Evolutionary conservation across 2,329 filamentous ascomycete genomes (phyloP).

Genomic region (Thelonectria olida): DNA sequence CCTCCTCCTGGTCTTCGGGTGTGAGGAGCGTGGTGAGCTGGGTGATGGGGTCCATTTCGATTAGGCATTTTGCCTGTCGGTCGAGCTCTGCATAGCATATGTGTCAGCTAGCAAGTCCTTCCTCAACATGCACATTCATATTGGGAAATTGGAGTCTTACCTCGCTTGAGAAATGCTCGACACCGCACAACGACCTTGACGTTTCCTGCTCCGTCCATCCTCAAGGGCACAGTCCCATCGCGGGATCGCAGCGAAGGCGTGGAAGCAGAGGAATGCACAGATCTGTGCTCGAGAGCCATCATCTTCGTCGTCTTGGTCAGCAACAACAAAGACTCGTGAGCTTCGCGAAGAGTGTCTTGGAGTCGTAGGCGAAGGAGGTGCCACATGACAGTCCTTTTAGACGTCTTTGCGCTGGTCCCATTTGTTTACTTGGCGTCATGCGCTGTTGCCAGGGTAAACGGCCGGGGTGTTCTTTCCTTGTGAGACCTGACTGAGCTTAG

Average conservation of each 20-base stretch:
- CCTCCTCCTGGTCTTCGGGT: slow-evolving; percentile 65
- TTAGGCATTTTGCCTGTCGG: slow-evolving; percentile 82
- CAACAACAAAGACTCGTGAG: slow-evolving; percentile 49
- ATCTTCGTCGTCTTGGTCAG: slow-evolving; percentile 22
- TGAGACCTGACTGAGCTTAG: slow-evolving; percentile 20
- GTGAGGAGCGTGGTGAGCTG: slow-evolving; percentile 85
- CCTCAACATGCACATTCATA: background rate
- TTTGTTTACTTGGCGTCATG: slow-evolving; percentile 48
- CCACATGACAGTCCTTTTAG: slow-evolving; percentile 44
- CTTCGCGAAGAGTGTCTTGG: slow-evolving; percentile 50
- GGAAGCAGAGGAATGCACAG: slow-evolving; percentile 74
- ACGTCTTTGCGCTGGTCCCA: slow-evolving; percentile 12
- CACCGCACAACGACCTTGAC: slow-evolving; percentile 86
- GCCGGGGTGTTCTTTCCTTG: slow-evolving; percentile 23
- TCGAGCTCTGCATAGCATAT: slow-evolving; percentile 72
- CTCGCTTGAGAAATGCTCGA: slow-evolving; percentile 80
- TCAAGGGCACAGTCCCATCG: slow-evolving; percentile 70
- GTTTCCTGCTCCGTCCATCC: slow-evolving; percentile 75
- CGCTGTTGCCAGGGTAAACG: slow-evolving; percentile 48
- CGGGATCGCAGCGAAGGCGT: slow-evolving; percentile 80
- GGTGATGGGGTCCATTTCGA: slow-evolving; percentile 88
- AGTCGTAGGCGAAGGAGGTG: slow-evolving; percentile 52
- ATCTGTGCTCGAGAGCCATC: slow-evolving; percentile 51
- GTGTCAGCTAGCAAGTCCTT: background rate
- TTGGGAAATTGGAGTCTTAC: slow-evolving; percentile 54